phyloP scores from a whole-genome alignment of 345 rosid genomes.

The Sonneratia caseolaris region DNA sequence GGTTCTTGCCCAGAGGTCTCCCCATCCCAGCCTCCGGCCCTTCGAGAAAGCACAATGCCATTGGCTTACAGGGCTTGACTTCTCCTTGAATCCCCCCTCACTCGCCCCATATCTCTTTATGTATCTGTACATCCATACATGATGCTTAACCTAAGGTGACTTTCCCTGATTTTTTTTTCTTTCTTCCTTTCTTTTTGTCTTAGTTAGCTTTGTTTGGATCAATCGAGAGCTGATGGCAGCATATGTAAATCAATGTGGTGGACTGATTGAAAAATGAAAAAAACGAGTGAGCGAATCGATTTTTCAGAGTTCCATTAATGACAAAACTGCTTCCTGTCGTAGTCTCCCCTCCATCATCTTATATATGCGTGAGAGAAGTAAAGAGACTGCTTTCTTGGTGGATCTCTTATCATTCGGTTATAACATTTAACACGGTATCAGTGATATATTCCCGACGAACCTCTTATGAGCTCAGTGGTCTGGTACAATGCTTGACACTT shows the following conservation, averaged over 20 bases:
- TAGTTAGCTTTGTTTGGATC: neutral
- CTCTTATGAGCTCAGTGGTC: too few relatives aligned
- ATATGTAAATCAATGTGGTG: constrained; percentile 1
- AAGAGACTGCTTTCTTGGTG: neutral
- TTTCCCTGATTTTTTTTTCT: neutral
- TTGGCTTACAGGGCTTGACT: constrained; percentile 57
- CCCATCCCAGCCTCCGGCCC: constrained; percentile 90
- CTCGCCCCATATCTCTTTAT: too few relatives aligned
- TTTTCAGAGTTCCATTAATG: neutral
- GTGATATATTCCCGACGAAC: too few relatives aligned
- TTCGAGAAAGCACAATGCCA: constrained; percentile 78
- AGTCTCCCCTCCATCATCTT: neutral
- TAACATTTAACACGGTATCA: too few relatives aligned
- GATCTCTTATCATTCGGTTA: too few relatives aligned
- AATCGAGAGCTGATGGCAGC: neutral
- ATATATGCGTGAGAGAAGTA: neutral
- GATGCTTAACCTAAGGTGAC: neutral
- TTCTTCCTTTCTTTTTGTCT: neutral
- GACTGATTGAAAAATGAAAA: neutral
- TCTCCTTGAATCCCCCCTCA: constrained; percentile 25
- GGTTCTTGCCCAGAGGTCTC: constrained; percentile 66
- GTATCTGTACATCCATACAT: neutral
- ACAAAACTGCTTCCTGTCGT: neutral
- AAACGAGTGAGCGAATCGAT: neutral
- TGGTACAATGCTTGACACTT: too few relatives aligned